Conservation (phyloP, 192 early-diverging fungal species). For the Phlyctochytrium planicorne region DNA sequence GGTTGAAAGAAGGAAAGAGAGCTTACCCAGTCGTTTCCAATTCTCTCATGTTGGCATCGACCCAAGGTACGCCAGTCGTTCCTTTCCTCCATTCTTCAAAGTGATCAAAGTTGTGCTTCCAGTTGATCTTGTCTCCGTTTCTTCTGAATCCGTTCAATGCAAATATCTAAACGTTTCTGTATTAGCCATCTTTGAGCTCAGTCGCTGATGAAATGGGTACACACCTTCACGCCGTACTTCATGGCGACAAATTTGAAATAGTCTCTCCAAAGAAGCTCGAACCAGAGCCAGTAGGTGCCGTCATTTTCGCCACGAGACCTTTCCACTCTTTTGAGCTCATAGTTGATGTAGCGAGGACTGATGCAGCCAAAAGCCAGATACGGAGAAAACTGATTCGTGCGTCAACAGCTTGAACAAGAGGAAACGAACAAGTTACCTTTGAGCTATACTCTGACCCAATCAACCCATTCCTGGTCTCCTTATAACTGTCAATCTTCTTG, state of each 20-base stretch:
- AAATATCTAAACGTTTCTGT: too few species aligned
- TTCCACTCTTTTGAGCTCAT: constrained; percentile 11
- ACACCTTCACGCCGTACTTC: constrained; percentile 26
- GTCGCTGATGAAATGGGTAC: too few species aligned
- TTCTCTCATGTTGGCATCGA: constrained; percentile 44
- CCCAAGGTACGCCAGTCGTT: constrained; percentile 38
- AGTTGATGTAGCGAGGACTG: not conserved
- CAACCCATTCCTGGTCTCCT: constrained; percentile 41
- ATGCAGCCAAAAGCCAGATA: constrained; percentile 14
- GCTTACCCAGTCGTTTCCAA: constrained; percentile 25
- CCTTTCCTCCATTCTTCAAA: constrained; percentile 25
- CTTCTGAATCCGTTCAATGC: not conserved
- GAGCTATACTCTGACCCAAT: constrained; percentile 41
- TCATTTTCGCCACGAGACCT: constrained; percentile 8
- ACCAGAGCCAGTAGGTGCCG: constrained; percentile 34
- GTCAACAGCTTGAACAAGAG: not conserved
- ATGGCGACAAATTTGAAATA: constrained; percentile 33
- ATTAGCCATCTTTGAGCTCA: too few species aligned
- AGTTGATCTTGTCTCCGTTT: not conserved
- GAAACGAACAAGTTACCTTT: too few species aligned
- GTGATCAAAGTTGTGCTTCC: not conserved
- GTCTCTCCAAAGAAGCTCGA: constrained; percentile 46
- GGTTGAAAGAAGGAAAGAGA: too few species aligned
- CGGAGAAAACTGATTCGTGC: constrained; percentile 3
- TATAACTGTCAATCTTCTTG: constrained; percentile 24